phyloP scores from a whole-genome alignment of 345 rosid genomes.

The Chamaenerion angustifolium region DNA sequence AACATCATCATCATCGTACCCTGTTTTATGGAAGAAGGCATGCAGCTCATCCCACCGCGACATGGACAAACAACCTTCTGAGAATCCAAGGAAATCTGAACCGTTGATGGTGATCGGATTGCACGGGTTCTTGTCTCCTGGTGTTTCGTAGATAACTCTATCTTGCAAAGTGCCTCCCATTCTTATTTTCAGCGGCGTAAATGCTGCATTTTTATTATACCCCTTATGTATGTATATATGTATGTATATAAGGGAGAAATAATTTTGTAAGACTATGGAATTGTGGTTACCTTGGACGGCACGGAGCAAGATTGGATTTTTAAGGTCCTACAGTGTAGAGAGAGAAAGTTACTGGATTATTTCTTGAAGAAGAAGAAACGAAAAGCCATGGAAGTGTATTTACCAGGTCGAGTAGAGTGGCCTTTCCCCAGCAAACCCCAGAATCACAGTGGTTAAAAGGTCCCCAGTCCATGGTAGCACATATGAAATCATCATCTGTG shows the following conservation, averaged over 20 bases:
- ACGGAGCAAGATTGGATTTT: conserved; percentile 29
- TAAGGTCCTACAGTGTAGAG: conserved; percentile 44
- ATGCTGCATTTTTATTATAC: conserved; percentile 25
- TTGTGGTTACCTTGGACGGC: conserved; percentile 47
- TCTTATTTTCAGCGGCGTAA: conserved; percentile 58
- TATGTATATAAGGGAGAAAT: not conserved
- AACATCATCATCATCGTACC: conserved; percentile 18
- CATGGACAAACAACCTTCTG: conserved; percentile 58
- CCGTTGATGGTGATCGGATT: conserved; percentile 25
- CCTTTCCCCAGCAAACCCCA: conserved; percentile 19
- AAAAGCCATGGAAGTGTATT: no score
- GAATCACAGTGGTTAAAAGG: conserved; percentile 21
- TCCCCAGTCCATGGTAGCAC: conserved; percentile 25
- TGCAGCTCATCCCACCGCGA: conserved; percentile 55
- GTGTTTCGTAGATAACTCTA: conserved; percentile 30
- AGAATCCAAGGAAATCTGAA: conserved; percentile 39
- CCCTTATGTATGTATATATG: not conserved
- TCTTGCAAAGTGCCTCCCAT: conserved; percentile 72
- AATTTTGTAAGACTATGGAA: no score
- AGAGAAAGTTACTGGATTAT: not conserved
- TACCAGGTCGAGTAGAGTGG: conserved; percentile 6
- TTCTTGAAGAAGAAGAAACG: not conserved
- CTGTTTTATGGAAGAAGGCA: conserved; percentile 30
- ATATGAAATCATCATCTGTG: conserved; percentile 16
- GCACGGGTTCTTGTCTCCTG: conserved; percentile 26